Evolutionary conservation across 2,329 filamentous ascomycete species (phyloP).

Genomic region (Aureobasidium melanogenum): DNA sequence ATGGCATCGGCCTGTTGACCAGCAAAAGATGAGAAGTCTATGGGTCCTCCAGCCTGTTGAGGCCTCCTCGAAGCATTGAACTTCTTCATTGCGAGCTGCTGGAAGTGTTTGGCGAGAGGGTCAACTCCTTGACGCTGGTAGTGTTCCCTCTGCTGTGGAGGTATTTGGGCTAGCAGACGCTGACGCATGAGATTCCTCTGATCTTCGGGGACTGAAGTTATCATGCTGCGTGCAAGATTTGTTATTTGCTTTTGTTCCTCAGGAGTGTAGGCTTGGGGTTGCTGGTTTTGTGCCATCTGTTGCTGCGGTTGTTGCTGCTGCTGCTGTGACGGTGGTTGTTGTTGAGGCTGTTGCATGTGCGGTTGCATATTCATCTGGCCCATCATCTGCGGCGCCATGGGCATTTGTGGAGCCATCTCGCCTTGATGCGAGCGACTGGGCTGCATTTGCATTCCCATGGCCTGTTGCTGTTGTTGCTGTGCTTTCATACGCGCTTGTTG

Average conservation of each 20-base stretch:
- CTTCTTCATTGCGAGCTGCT: conserved; percentile 12
- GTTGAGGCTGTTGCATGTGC: conserved; percentile 19
- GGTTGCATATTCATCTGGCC: conserved; percentile 38
- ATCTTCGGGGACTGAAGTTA: conserved; percentile 34
- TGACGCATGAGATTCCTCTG: conserved; percentile 39
- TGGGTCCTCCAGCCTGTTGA: conserved; percentile 26
- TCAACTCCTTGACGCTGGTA: conserved; percentile 38
- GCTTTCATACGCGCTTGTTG: conserved; percentile 11
- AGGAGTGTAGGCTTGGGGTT: conserved; percentile 21
- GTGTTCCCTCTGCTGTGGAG: conserved; percentile 39
- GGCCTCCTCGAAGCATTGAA: conserved; percentile 21
- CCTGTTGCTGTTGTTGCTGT: conserved; percentile 7
- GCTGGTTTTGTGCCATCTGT: conserved; percentile 17
- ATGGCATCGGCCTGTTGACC: conserved; percentile 55
- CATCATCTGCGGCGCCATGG: conserved; percentile 40
- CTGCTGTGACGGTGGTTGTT: conserved; percentile 5
- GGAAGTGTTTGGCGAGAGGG: conserved; percentile 29
- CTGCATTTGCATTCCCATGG: conserved; percentile 26
- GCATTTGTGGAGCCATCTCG: conserved; percentile 35
- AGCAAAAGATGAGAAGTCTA: conserved; percentile 48
- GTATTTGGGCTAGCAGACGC: conserved; percentile 36
- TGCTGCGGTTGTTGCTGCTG: conserved; percentile 20
- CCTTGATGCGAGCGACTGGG: conserved; percentile 30
- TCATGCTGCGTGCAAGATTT: conserved; percentile 38
- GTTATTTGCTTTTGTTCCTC: conserved; percentile 38